Evolutionary conservation across 148 eudicot genomes (phyloP), one percentile per base, ranked within the genome.

Genomic region (Rhododendron griersonianum): DNA sequence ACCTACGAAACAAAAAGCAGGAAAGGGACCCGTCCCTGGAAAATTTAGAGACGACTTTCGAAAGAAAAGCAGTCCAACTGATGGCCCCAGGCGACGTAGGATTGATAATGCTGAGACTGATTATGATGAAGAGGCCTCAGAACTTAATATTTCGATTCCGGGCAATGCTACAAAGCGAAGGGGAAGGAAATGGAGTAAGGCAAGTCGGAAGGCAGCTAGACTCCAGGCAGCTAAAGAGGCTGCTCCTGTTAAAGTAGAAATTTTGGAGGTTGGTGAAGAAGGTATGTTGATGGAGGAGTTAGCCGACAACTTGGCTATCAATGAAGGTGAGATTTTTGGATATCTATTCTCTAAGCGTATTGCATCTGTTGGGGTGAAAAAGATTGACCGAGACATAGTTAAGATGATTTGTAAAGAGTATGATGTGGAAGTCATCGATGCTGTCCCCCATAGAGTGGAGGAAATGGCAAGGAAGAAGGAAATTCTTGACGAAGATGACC

Each of bases 131-230:
- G 39, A 71, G 39, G 85, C 92, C 87, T 89, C 95, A 80, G 98
- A 94, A 83, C 93, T 96, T 78, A 89, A 91, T 84, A 91, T 96
- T 81, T 87, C 94, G 28, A 85, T 89, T 89, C 90, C 91, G 41
- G 98, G 98, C 87, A 89, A 93, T 74, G 81, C 80, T 18, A 81
- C 87, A 10, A 92, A 91, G 15, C 90, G 96, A 86, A 97, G 93
- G 89, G 98, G 99, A 80, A 92, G 98, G 85, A 97, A 95, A 89
- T 95, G 95, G 96, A 94, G 86, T 85, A 97, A 94, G 88, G 98
- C 98, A 30, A 97, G 98, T 84, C 93, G 99, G 63, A 97, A 88
- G 88, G 99, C 98, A 71, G 99, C 95, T 57, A 92, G 96, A 86
- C 93, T 94, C 84, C 96, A 90, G 92, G 98, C 98, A 74, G 99